phyloP scores from a whole-genome alignment of 2,329 filamentous ascomycete genomes.

The Beauveria bassiana region DNA sequence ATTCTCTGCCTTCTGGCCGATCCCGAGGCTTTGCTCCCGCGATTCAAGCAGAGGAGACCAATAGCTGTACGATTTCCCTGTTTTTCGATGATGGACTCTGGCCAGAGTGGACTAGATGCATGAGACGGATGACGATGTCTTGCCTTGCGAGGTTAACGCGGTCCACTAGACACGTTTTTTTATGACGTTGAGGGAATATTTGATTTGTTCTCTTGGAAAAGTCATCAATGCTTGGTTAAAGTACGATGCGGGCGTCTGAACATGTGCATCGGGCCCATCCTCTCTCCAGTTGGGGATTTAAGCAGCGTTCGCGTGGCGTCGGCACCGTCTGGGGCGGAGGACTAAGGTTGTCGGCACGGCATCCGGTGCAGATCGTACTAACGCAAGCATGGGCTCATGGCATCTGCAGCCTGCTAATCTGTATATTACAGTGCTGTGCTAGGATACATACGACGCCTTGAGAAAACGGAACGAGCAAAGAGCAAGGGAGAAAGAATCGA shows the following conservation, averaged over 20 bases:
- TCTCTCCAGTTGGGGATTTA: neutral
- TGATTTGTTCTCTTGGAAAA: neutral
- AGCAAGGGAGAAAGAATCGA: too few relatives aligned
- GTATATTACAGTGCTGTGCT: too few relatives aligned
- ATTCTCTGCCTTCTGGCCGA: neutral
- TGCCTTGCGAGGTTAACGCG: neutral
- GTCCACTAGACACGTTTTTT: neutral
- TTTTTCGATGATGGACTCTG: neutral
- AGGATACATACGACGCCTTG: too few relatives aligned
- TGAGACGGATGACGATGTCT: neutral
- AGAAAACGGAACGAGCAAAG: too few relatives aligned
- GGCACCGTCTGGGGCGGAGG: neutral
- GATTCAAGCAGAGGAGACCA: neutral
- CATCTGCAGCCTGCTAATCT: too few relatives aligned
- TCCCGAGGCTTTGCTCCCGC: neutral
- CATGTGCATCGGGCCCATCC: neutral
- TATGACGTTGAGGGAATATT: neutral
- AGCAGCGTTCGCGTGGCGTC: neutral
- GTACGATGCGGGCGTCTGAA: neutral
- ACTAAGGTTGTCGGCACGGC: neutral
- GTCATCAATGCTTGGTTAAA: too few relatives aligned
- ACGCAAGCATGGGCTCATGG: neutral
- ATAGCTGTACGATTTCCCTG: neutral
- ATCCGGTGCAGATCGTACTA: neutral
- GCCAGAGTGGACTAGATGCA: constrained; percentile 3